Percentiles rank a stretch among this genome's conserved stretches.
Evolutionary conservation across 176 grass and related monocot species (phyloP).

Genomic region (sorghum (Sorghum bicolor)): Sorghum_bicolor_NCBIv3 NC_012870.2:57684001-57684500

Average conservation of each 20-base stretch:
- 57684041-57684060: background rate
- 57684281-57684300: background rate
- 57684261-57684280: background rate
- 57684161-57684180: background rate
- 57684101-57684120: background rate
- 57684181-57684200: background rate
- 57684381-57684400: too few relatives aligned
- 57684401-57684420: too few relatives aligned
- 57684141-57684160: background rate
- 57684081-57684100: background rate
- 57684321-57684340: background rate
- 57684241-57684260: background rate
- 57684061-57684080: constrained; percentile 15
- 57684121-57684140: background rate
- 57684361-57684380: too few relatives aligned
- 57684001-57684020: constrained; percentile 47
- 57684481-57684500: too few relatives aligned
- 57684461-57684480: too few relatives aligned
- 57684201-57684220: constrained; percentile 13
- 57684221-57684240: too few relatives aligned
- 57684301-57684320: background rate
- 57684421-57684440: too few relatives aligned
- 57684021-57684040: constrained; percentile 38
- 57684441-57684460: too few relatives aligned
- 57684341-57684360: background rate